Base-by-base conservation (phyloP, 768 basidiomycete genomes). In the Infundibulicybe gibba region DNA sequence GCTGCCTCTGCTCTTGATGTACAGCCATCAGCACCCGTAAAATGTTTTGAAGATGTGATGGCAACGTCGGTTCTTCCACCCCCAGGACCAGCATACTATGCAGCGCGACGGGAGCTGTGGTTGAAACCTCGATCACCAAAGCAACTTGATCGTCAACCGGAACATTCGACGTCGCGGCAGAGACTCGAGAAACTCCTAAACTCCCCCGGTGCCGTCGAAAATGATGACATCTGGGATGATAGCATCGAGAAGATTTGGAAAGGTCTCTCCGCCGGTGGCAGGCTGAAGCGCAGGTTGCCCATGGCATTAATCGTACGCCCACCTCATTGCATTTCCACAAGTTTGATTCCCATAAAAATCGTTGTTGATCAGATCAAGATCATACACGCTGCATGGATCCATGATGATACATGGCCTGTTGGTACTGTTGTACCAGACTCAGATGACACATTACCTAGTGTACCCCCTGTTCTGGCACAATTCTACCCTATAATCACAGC, bases 341-440 rank as follows among this genome's bases (percentile, higher is more conserved):
- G 19, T 47, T 43, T 34, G 47, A 43, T 47, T 43, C 46, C 33
- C 34, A 47, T 34, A 43, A 43, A 54, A 58, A 45, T 60, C 56
- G 42, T 37, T 30, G 47, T 41, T 46, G 41, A 12, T 52, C 17
- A 91, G 88, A 76, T 89, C 56, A 84, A 85, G 57, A 72, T 91
- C 49, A 63, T 89, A 39, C 78, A 87, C 55, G 77, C 83, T 31
- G 81, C 83, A 32, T 91, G 89, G 89, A 62, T 86, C 40, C 79
- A 79, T 43, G 87, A 91, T 50, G 72, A 79, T 41, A 88, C 84
- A 39, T 91, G 89, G 89, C 89, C 89, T 15, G 64, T 67, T 33
- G 81, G 77, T 14, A 69, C 76, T 32, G 63, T 69, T 3, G 85
- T 67, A n/a, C 84, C 80, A 8, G 79, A 81, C 44, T 73, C 84